Base-by-base conservation (phyloP, 2,329 filamentous ascomycete genomes). In the Sporothrix globosa region DNA sequence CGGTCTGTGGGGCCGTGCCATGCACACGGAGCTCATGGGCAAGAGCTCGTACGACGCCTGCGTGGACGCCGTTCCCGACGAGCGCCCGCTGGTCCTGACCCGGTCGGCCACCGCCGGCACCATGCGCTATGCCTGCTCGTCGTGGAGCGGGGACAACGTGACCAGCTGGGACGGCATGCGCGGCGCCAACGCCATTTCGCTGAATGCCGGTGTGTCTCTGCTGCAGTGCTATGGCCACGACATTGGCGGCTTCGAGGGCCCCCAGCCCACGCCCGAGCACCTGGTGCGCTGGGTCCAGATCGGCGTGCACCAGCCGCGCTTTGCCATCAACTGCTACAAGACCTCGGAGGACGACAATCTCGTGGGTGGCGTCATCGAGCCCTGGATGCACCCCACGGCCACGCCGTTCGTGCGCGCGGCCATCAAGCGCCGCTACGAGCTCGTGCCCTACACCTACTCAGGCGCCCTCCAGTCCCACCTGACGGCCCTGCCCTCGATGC, bases 291-390 rank as follows among this genome's bases (percentile, higher is more conserved):
- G 91, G 91, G 83, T 92, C 14, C 91, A 92, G 76, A 83, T 91
- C 1, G 91, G 90, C 6, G 86, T 88, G 72, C 86, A 92, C 79
- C 90, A 89, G 1, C 85, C 88, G 0, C 87, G 90, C 0, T 92
- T 92, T 75, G 88, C 90, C 13, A 92, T 92, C 81, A 92, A 92
- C 78, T 92, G 90, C 78, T 92, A 90, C 85, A 92, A 92, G 80
- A 92, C 91, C 0, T 86, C 85, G 0, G 84, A 86, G 0, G 81
- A 85, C 0, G 88, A 92, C 78, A 92, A 89, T 75, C 82, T 83
- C 0, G 83, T 91, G 30, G 90, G 90, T 9, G 90, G 91, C 48
- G 90, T 92, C 0, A 92, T 92, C 71, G 90, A 92, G 79, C 90
- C 90, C 0, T 92, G 90, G 89, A 92, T 92, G 89, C 91, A 92